Conservation (phyloP, 2,329 filamentous ascomycete species). For the Scedosporium dehoogii region DNA sequence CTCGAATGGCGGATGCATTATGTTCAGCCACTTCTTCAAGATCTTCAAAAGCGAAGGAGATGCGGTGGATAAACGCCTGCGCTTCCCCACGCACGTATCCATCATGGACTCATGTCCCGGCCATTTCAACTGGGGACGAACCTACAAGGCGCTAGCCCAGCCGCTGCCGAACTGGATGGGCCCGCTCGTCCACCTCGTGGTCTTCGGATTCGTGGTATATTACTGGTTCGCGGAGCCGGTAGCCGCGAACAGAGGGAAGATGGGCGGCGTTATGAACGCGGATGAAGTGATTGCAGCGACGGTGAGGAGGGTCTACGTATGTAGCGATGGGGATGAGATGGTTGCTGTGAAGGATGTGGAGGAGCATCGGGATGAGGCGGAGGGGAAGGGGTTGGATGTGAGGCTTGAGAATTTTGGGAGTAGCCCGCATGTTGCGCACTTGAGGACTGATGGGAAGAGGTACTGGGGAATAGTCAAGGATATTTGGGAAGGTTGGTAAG, state of each 20-base stretch:
- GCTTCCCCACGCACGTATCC: constrained; percentile 31
- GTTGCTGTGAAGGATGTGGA: constrained; percentile 8
- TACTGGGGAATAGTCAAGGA: constrained; percentile 12
- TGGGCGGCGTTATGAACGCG: constrained; percentile 10
- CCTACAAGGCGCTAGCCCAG: neutral
- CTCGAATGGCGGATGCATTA: constrained; percentile 41
- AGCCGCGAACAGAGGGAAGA: neutral
- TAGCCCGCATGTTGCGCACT: constrained; percentile 11
- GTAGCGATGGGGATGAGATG: constrained; percentile 9
- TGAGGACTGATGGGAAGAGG: constrained; percentile 10
- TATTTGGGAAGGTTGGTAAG: constrained; percentile 3
- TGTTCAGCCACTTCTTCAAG: constrained; percentile 27
- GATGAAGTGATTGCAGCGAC: constrained; percentile 2
- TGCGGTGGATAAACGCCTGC: neutral
- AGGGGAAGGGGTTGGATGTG: constrained; percentile 7
- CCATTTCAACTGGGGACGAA: neutral
- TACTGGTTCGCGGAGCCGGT: neutral
- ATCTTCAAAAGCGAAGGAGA: constrained; percentile 19
- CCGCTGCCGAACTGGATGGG: neutral
- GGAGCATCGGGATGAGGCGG: constrained; percentile 11
- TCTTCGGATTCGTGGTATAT: neutral
- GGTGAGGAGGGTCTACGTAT: constrained; percentile 12
- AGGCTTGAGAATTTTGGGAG: constrained; percentile 9
- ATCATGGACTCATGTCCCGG: constrained; percentile 19
- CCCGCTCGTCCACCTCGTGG: neutral